Evolutionary conservation across 73 alveolate species (phyloP).

Genomic region (Blepharisma japonicum): DNA sequence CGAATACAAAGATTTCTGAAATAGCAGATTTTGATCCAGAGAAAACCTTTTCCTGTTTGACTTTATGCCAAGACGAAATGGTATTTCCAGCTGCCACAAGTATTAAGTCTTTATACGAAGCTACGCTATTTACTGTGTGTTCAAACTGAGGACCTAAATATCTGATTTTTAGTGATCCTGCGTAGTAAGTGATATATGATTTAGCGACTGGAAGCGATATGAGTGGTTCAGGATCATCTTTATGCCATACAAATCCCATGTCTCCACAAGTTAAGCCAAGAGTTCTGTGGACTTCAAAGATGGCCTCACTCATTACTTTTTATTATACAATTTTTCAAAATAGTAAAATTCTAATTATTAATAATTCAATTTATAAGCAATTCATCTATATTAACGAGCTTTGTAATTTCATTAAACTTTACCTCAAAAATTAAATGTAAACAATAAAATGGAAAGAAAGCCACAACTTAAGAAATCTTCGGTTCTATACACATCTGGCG

Average conservation of each 20-base stretch:
- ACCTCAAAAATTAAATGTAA: no score
- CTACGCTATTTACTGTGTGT: slow-evolving; percentile 20
- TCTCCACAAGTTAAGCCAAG: slow-evolving; percentile 5
- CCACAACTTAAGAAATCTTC: no score
- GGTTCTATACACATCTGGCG: no score
- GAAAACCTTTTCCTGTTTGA: slow-evolving; percentile 16
- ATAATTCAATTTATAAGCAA: no score
- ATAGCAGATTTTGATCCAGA: slow-evolving; percentile 7
- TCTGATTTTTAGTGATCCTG: not conserved
- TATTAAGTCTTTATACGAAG: slow-evolving; percentile 11
- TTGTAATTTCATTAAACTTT: no score
- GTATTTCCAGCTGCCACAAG: slow-evolving; percentile 24
- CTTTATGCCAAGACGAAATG: slow-evolving; percentile 7
- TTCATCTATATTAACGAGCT: no score
- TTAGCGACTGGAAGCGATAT: not conserved
- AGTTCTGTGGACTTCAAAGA: slow-evolving; percentile 14
- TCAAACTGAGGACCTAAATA: not conserved
- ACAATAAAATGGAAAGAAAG: no score
- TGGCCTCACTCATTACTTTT: not conserved
- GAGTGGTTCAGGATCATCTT: not conserved
- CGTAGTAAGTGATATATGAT: not conserved
- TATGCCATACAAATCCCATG: slow-evolving; percentile 19
- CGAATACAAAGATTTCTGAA: not conserved
- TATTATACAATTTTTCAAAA: no score
- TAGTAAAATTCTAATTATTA: no score